Conservation (phyloP, 106 monocot species). For the Chionographis japonica region DNA sequence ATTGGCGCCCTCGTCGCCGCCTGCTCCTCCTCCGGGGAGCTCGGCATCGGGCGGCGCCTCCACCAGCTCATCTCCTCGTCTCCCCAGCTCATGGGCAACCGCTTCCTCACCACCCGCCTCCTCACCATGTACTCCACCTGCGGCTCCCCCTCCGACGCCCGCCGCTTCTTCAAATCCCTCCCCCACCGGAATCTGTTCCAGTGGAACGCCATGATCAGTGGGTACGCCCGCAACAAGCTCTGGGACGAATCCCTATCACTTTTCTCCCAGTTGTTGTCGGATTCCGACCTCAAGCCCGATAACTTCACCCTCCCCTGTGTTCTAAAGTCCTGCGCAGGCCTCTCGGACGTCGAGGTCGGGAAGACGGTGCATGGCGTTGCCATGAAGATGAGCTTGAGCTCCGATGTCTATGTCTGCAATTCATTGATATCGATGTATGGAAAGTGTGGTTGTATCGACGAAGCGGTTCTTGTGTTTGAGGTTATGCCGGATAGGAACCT, state of each 20-base stretch:
- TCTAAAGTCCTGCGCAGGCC: slow-evolving; percentile 43
- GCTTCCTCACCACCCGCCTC: slow-evolving; percentile 49
- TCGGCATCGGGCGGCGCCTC: slow-evolving; percentile 22
- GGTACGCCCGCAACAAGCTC: slow-evolving; percentile 33
- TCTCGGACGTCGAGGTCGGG: slow-evolving; percentile 22
- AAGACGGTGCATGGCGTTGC: slow-evolving; percentile 33
- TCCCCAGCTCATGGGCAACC: slow-evolving; percentile 13
- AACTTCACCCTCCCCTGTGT: slow-evolving; percentile 66
- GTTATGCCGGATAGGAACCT: slow-evolving; percentile 42
- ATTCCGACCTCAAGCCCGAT: slow-evolving; percentile 33
- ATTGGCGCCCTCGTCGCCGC: slow-evolving; percentile 24
- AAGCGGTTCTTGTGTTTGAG: slow-evolving; percentile 31
- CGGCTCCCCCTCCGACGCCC: slow-evolving; percentile 28
- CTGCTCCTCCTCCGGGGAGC: slow-evolving; percentile 5
- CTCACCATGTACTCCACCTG: slow-evolving; percentile 48
- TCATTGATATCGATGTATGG: slow-evolving; percentile 59
- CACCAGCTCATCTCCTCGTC: slow-evolving; percentile 35
- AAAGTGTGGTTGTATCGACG: slow-evolving; percentile 30
- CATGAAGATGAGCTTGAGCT: slow-evolving; percentile 29
- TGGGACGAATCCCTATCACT: slow-evolving; percentile 27
- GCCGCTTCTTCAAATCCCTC: slow-evolving; percentile 33
- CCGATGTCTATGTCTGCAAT: slow-evolving; percentile 43
- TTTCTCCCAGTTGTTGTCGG: slow-evolving; percentile 27
- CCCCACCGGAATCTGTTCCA: slow-evolving; percentile 35
- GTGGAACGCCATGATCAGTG: slow-evolving; percentile 64